phyloP scores from a whole-genome alignment of 2,329 filamentous ascomycete species.

The Aschersonia sp. region DNA sequence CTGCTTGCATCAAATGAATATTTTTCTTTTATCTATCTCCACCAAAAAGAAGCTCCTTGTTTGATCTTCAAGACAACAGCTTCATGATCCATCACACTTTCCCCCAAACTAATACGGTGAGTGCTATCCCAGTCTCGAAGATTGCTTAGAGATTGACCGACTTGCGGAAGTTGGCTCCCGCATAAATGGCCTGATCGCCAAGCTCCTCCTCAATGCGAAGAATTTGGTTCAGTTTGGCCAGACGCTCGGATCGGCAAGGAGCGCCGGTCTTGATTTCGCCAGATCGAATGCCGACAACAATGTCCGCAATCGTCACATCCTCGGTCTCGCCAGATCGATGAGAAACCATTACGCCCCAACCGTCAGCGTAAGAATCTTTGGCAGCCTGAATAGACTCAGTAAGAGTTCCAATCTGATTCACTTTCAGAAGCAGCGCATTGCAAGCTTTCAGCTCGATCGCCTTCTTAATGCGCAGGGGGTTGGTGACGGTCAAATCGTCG shows the following conservation, averaged over 20 bases:
- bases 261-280: conserved; percentile 99
- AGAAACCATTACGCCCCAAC: conserved; percentile 99
- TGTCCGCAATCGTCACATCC: conserved; percentile 97
- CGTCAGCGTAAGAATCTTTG: conserved; percentile 91
- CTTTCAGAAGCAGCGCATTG: conserved; percentile 96
- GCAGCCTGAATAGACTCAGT: conserved; percentile 98
- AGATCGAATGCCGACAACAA: conserved; percentile 88
- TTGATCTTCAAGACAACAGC: no score
- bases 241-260: conserved; percentile 88
- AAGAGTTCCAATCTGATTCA: conserved; percentile 99
- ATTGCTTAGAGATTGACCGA: conserved; percentile 69
- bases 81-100: neutral
- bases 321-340: conserved; percentile 99
- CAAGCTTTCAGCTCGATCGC: conserved; percentile 97
- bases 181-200: conserved; percentile 79
- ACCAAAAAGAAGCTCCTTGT: neutral
- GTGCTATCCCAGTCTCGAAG: neutral
- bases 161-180: conserved; percentile 82
- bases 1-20: no score
- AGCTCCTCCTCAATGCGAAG: conserved; percentile 99
- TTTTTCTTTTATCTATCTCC: neutral
- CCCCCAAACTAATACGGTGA: neutral
- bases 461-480: conserved; percentile 98
- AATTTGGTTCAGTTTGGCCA: conserved; percentile 99
- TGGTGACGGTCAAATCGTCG: conserved; percentile 98